phyloP scores from a whole-genome alignment of 495 filamentous ascomycete genomes.

The Filosporella fistucella region DNA sequence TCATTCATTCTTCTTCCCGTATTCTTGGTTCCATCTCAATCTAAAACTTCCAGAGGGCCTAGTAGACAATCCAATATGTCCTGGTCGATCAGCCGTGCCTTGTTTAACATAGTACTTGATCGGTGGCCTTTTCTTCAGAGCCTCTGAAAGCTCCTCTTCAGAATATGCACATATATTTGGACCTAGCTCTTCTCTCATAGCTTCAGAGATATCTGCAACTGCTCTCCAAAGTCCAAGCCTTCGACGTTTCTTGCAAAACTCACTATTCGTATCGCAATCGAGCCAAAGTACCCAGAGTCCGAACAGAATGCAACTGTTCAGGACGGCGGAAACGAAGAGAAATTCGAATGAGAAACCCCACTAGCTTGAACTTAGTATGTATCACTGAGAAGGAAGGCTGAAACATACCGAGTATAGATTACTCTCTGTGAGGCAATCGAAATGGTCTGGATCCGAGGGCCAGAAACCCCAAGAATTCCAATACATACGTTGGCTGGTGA shows the following conservation, averaged over 20 bases:
- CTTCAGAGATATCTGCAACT: constrained; percentile 11
- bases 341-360: constrained; percentile 16
- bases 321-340: constrained; percentile 3
- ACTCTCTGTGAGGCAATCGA: background rate
- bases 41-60: constrained; percentile 1
- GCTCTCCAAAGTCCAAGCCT: constrained; percentile 5
- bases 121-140: constrained; percentile 3
- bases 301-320: constrained; percentile 1
- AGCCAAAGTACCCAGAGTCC: constrained; percentile 12
- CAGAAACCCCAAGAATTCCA: background rate
- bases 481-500: background rate
- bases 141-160: constrained; percentile 6
- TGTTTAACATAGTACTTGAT: constrained; percentile 11
- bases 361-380: constrained; percentile 1
- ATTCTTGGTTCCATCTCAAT: constrained; percentile 6
- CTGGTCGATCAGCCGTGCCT: background rate
- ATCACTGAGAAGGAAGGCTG: background rate
- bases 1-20: background rate
- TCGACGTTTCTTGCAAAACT: constrained; percentile 6
- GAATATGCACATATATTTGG: constrained; percentile 14
- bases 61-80: constrained; percentile 8
- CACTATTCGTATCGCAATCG: constrained; percentile 12
- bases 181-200: constrained; percentile 10
- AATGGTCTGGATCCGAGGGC: background rate
- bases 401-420: background rate